phyloP scores from a whole-genome alignment of 495 filamentous ascomycete genomes.

The Neurospora sp. region DNA sequence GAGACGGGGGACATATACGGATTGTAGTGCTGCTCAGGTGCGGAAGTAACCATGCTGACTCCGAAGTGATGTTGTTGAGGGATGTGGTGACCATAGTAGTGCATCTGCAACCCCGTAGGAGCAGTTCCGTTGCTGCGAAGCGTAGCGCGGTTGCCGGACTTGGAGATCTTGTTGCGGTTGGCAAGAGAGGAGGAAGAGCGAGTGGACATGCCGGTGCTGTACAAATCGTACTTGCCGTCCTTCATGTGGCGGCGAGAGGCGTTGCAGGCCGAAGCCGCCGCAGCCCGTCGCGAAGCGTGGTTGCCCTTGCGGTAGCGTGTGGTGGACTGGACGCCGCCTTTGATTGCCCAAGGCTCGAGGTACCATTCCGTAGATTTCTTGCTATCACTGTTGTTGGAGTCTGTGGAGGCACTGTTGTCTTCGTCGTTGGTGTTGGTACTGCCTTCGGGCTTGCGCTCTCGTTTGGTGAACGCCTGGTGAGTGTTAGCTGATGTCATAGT shows the following conservation, averaged over 20 bases:
- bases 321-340: constrained; percentile 34
- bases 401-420: background rate
- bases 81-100: background rate
- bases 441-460: constrained; percentile 19
- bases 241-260: background rate
- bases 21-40: background rate
- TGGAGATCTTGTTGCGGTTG: background rate
- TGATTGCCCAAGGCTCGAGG: constrained; percentile 29
- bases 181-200: background rate
- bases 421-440: constrained; percentile 3
- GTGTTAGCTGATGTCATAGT: background rate
- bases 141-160: background rate
- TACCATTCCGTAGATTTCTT: constrained; percentile 36
- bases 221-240: background rate
- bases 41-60: background rate
- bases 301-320: constrained; percentile 38
- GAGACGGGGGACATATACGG: background rate
- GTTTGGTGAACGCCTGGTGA: constrained; percentile 34
- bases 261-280: background rate
- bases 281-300: constrained; percentile 8
- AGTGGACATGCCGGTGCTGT: background rate
- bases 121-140: background rate
- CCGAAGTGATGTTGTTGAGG: background rate
- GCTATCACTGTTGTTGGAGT: constrained; percentile 4
- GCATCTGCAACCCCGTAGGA: background rate